Base-by-base conservation (phyloP, 495 filamentous ascomycete species). In the Tuber magnatum region DNA sequence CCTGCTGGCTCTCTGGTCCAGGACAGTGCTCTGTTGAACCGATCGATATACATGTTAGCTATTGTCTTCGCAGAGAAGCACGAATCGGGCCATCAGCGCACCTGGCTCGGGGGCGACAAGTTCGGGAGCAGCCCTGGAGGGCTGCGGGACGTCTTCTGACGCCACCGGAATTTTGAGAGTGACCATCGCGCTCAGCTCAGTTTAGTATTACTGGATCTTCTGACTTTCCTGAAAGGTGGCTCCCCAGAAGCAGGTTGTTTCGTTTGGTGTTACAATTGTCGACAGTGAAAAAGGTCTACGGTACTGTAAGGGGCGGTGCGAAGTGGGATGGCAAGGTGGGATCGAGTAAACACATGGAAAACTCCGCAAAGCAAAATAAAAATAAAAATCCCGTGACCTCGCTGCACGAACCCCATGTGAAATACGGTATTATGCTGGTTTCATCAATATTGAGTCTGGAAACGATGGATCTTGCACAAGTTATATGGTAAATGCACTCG, bases 31-130 rank as follows among this genome's bases (percentile, higher is more conserved):
- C 91, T 89, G 75, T 41, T 39, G 56, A 8, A 28, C 51, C 43
- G 71, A 40, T 40, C 7, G 39, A 75, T 74, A 74, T 46, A 44
- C 22, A 71, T 20, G 28, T 65, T 65, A 65, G 56, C 28, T 20
- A 8, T 35, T 28, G 14, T 2, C 12, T 65, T 65, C 28, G 18
- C 14, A 65, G 28, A 35, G 28, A 32, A 65, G 56, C 56, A 65
- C 28, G 14, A 14, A 65, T 32, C n/a, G 44, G n/a, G 22, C 22
- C 42, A 35, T 72, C 39, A 24, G 71, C 82, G 56, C 85, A 89
- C 88, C 93, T 81, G 95, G 95, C 80, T 97, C 94, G 48, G 94
- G 95, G 38, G 95, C 95, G 74, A 97, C 90, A 72, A 97, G 91
- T 71, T 92, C 87, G 10, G 94, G 93, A 20, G 89, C 88, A 56